Evolutionary conservation across 805 yeast species (phyloP).

Genomic region (Metschnikowia henanensis): DNA sequence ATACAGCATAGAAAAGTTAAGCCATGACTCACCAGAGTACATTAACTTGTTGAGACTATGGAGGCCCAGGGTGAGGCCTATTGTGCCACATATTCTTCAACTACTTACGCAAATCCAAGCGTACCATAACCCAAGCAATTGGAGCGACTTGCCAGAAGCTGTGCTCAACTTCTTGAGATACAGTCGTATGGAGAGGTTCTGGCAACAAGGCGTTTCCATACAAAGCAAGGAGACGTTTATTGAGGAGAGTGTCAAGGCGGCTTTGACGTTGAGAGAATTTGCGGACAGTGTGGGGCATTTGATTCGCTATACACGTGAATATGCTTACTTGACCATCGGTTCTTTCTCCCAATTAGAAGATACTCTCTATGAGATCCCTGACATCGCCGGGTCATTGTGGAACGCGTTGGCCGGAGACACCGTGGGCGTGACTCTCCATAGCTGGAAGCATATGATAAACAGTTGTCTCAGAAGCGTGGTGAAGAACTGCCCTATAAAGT

Average conservation of each 20-base stretch:
- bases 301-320: conserved; percentile 92
- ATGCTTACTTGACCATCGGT: conserved; percentile 86
- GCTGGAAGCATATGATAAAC: conserved; percentile 97
- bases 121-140: conserved; percentile 89
- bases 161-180: conserved; percentile 91
- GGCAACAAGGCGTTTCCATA: conserved; percentile 98
- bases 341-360: conserved; percentile 89
- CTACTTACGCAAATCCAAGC: conserved; percentile 89
- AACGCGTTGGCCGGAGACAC: conserved; percentile 83
- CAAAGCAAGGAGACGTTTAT: conserved; percentile 93
- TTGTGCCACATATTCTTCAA: conserved; percentile 87
- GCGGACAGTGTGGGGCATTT: conserved; percentile 98
- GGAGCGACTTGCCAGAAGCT: conserved; percentile 83
- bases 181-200: conserved; percentile 89
- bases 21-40: conserved; percentile 75
- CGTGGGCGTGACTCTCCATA: conserved; percentile 87
- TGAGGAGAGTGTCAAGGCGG: conserved; percentile 91
- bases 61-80: conserved; percentile 92
- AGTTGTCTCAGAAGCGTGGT: conserved; percentile 83
- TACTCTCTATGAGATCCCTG: conserved; percentile 83
- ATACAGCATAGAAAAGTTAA: conserved; percentile 89
- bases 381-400: conserved; percentile 75
- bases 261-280: conserved; percentile 91
- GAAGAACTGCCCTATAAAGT: conserved; percentile 80
- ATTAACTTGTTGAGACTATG: conserved; percentile 70